Evolutionary conservation across 371 early-diverging fungal genomes (phyloP).

Genomic region (Circinella minor): DNA sequence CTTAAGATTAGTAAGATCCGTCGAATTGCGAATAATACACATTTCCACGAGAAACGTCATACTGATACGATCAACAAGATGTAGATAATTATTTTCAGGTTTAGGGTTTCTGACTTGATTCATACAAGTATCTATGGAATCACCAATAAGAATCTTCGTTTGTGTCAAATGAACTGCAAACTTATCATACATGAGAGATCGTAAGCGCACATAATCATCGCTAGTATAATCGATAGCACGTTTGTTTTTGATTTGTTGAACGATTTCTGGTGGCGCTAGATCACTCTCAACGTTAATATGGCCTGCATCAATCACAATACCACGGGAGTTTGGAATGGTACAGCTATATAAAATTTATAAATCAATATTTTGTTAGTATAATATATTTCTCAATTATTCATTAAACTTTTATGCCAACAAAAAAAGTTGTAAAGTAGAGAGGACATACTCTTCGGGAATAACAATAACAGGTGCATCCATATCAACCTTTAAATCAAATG

Average conservation of each 20-base stretch:
- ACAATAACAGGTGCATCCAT: slow-evolving; percentile 97
- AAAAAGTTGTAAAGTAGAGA: background rate
- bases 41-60: slow-evolving; percentile 81
- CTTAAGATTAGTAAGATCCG: slow-evolving; percentile 76
- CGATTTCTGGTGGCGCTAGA: slow-evolving; percentile 72
- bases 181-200: slow-evolving; percentile 89
- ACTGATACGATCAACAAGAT: slow-evolving; percentile 89
- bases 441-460: slow-evolving; percentile 81
- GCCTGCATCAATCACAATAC: slow-evolving; percentile 92
- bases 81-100: slow-evolving; percentile 57
- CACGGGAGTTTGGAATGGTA: slow-evolving; percentile 64
- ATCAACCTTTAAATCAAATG: slow-evolving; percentile 90
- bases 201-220: slow-evolving; percentile 71
- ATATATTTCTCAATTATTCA: background rate
- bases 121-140: slow-evolving; percentile 77
- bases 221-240: slow-evolving; percentile 63
- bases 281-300: slow-evolving; percentile 88
- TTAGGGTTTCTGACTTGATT: slow-evolving; percentile 60
- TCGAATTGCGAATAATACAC: slow-evolving; percentile 84
- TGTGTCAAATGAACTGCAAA: slow-evolving; percentile 84
- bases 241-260: slow-evolving; percentile 72
- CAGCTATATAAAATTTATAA: slow-evolving; percentile 50
- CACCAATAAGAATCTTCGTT: slow-evolving; percentile 85
- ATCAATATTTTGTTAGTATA: background rate
- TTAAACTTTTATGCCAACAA: background rate